These are phyloP conservation scores for Tagetes erecta DNA, from an alignment of 129 eudicot species.

Conservation along the genomic window DNA sequence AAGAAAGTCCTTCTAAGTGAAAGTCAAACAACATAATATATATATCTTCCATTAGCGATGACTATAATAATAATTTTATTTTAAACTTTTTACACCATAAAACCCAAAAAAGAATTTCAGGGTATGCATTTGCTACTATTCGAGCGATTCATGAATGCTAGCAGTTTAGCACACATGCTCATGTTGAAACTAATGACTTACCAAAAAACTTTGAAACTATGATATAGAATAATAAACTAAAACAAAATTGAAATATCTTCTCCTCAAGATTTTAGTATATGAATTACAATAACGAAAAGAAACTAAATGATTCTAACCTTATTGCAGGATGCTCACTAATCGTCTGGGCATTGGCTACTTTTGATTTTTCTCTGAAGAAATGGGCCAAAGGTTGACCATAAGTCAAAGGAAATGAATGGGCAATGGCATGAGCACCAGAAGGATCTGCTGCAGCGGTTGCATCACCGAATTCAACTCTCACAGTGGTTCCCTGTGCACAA, in stretches of 20 bases:
- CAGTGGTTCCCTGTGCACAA: conserved; percentile 79
- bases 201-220: neutral
- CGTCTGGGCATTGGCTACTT: conserved; percentile 84
- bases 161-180: conserved; percentile 3
- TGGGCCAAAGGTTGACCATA: conserved; percentile 95
- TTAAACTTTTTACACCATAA: neutral
- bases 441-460: conserved; percentile 85
- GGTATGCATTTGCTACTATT: conserved; percentile 11
- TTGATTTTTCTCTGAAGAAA: conserved; percentile 84
- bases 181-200: neutral
- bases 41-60: neutral
- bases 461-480: conserved; percentile 94
- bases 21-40: neutral
- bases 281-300: neutral
- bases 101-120: neutral
- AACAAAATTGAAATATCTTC: neutral
- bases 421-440: conserved; percentile 71
- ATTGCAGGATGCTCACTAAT: conserved; percentile 80
- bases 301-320: conserved; percentile 44
- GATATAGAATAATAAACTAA: neutral
- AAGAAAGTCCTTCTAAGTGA: neutral
- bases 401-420: conserved; percentile 84
- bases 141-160: conserved; percentile 5
- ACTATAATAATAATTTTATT: neutral
- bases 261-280: neutral